These are phyloP conservation scores for Crithidia brevicula DNA, from an alignment of 208 protist species.

Conservation along the genomic window DNA sequence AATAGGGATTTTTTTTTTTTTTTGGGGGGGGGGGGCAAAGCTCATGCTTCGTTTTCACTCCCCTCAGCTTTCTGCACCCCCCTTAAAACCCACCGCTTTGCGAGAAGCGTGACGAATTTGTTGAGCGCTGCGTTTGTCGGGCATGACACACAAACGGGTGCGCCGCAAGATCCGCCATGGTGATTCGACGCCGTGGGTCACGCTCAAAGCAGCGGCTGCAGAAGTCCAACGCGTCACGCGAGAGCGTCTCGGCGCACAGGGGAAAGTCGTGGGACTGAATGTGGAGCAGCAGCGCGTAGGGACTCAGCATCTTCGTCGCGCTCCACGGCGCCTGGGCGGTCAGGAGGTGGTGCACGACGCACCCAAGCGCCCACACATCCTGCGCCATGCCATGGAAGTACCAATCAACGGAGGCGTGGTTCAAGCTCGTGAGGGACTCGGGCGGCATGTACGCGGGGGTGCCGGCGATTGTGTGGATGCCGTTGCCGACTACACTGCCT, in stretches of 20 bases:
- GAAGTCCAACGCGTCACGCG: conserved; percentile 29
- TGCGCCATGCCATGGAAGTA: conserved; percentile 25
- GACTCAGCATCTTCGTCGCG: conserved; percentile 9
- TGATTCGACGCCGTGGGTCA: conserved; percentile 19
- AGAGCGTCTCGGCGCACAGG: conserved; percentile 8
- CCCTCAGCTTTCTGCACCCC: no score
- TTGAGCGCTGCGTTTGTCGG: not conserved
- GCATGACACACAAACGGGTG: conserved; percentile 18
- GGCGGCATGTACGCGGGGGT: conserved; percentile 50
- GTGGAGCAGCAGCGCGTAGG: conserved; percentile 35
- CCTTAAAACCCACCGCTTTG: not conserved
- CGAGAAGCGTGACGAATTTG: not conserved
- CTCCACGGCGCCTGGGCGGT: conserved; percentile 40
- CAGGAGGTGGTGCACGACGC: conserved; percentile 95
- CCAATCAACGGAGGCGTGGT: not conserved
- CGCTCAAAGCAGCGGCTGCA: conserved; percentile 31
- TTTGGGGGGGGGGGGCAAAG: no score
- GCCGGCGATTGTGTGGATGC: conserved; percentile 17
- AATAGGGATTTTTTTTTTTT: no score
- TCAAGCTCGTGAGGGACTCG: conserved; percentile 26
- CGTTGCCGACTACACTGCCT: not conserved
- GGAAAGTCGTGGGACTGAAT: conserved; percentile 32
- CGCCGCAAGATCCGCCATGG: not conserved
- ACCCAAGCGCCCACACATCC: conserved; percentile 97
- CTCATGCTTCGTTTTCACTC: no score